Evolutionary conservation across 768 basidiomycete genomes (phyloP).

Genomic region (Leccinum incarnatum): DNA sequence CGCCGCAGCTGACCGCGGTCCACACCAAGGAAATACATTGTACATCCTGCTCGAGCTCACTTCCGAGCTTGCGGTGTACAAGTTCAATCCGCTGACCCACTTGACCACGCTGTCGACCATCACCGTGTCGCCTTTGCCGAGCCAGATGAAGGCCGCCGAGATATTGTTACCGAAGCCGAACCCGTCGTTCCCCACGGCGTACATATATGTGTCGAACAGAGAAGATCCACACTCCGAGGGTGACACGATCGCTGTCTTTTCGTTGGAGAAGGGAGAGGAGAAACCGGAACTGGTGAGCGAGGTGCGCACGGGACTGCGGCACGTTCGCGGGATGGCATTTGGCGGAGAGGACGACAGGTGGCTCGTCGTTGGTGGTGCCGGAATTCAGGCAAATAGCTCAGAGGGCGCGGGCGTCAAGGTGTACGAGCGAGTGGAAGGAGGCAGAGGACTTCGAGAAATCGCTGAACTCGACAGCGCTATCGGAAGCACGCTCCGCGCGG

Average conservation of each 20-base stretch:
- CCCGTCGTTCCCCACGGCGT: slow-evolving; percentile 49
- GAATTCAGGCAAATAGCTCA: slow-evolving; percentile 48
- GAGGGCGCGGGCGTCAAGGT: slow-evolving; percentile 61
- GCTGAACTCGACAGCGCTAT: slow-evolving; percentile 37
- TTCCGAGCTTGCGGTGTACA: slow-evolving; percentile 56
- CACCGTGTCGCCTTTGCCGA: slow-evolving; percentile 42
- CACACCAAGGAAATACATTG: slow-evolving; percentile 49
- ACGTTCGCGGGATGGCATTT: slow-evolving; percentile 67
- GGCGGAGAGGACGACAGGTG: slow-evolving; percentile 60
- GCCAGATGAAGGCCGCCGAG: slow-evolving; percentile 64
- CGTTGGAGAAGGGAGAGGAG: slow-evolving; percentile 43
- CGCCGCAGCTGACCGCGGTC: no score
- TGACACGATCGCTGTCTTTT: slow-evolving; percentile 71
- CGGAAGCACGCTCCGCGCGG: slow-evolving; percentile 35
- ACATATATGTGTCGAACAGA: slow-evolving; percentile 74
- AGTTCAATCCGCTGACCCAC: slow-evolving; percentile 43
- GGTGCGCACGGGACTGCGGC: slow-evolving; percentile 65
- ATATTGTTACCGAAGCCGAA: slow-evolving; percentile 60
- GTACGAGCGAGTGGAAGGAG: slow-evolving; percentile 63
- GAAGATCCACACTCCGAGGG: slow-evolving; percentile 68
- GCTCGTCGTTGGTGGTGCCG: slow-evolving; percentile 61
- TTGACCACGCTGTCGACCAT: slow-evolving; percentile 46
- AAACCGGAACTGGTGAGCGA: slow-evolving; percentile 54
- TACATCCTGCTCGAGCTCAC: slow-evolving; percentile 65
- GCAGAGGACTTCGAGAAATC: slow-evolving; percentile 52